Evolutionary conservation across 1,284 basidiomycete species (phyloP), one percentile per base, ranked within the genome.

Genomic region (Agroathelia rolfsii): DNA sequence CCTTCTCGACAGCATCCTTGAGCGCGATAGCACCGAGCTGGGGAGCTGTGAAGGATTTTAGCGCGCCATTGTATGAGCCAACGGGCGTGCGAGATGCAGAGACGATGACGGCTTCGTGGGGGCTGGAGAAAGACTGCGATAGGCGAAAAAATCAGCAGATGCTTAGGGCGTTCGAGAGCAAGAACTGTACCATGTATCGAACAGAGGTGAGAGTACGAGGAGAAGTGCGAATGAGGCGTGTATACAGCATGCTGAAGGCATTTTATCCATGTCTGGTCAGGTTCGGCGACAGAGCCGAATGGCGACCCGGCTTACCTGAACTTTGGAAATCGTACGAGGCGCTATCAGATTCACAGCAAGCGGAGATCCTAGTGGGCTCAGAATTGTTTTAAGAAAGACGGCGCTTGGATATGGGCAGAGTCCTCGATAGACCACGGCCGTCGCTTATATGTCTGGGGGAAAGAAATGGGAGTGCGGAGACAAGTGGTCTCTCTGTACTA

Each of bases 51-150:
- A 95, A 65, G 34, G 79, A 66, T 59, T 95, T 92, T 53, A 98
- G 75, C 5, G 73, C 55, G 36, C 95, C 95, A 52, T 93, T 88
- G 56, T 97, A 75, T 30, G 90, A 88, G 35, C 89, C 94, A 45
- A 95, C 84, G 30, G 95, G 93, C 6, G 95, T 98, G 46, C 95
- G 81, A 36, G 86, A 80, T 21, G 92, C 94, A 46, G 87, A 80
- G 52, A 97, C 82, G 64, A 98, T 95, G 66, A 88, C 93, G 48
- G 86, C 88, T 76, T 92, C 76, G 64, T 80, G 74, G 28, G 63
- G 49, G 52, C 55, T 62, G 65, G 50, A 41, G 43, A 52, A 56
- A 32, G 49, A 52, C 51, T 55, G 39, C 5, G 20, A 15, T 3
- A 9, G 8, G 11, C 12, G 30, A 28, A 16, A 10, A 31, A 7